Conservation (phyloP, 192 early-diverging fungal species). For the Linnemannia hyalina region DNA sequence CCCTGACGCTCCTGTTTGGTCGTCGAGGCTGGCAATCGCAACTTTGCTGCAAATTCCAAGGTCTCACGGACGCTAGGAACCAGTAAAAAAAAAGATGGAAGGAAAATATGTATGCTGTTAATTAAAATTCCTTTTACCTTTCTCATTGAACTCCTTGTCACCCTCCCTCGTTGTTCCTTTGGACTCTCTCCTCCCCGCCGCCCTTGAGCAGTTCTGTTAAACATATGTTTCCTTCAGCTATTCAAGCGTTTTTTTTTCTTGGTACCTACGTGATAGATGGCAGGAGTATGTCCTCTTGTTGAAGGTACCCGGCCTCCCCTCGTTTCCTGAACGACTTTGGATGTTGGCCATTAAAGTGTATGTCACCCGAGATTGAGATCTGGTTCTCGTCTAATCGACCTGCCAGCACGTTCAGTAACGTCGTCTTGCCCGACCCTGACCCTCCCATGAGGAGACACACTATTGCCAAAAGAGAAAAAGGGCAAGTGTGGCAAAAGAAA, state of each 20-base stretch:
- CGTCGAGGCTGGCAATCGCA: slow-evolving; percentile 52
- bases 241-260: not conserved
- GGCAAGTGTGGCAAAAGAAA: not conserved
- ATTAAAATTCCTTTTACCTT: too few relatives aligned
- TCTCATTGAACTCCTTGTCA: not conserved
- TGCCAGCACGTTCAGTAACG: slow-evolving; percentile 19
- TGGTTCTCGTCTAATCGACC: not conserved
- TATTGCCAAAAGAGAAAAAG: not conserved
- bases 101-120: not conserved
- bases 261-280: slow-evolving; percentile 13
- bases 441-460: slow-evolving; percentile 22
- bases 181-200: too few relatives aligned
- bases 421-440: slow-evolving; percentile 18
- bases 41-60: slow-evolving; percentile 70
- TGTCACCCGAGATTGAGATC: not conserved
- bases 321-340: slow-evolving; percentile 1
- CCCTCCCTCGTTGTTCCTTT: not conserved
- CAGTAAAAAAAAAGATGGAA: not conserved
- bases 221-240: too few relatives aligned
- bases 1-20: slow-evolving; percentile 37
- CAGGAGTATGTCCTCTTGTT: slow-evolving; percentile 18
- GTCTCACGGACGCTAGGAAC: slow-evolving; percentile 64
- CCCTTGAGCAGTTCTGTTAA: not conserved
- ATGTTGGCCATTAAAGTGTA: not conserved
- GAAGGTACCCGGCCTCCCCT: slow-evolving; percentile 17